Evolutionary conservation across 2,329 filamentous ascomycete genomes (phyloP), one percentile per base, ranked within the genome.

Genomic region (Venturia oleaginea): DNA sequence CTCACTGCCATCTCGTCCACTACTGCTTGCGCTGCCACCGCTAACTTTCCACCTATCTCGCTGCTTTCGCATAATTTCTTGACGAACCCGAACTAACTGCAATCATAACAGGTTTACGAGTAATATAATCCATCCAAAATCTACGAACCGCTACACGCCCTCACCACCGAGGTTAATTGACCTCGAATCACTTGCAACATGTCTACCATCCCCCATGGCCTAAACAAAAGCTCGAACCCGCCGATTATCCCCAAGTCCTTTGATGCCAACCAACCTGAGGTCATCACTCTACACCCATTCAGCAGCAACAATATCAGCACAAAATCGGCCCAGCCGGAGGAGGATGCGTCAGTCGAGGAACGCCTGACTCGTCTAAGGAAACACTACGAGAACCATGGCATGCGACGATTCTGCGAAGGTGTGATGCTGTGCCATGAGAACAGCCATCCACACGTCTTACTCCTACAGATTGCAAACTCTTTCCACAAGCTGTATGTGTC

Each of bases 251-350:
- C 92, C 32, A 86, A 90, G 67, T 79, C 86, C 69, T 99, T 99
- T 83, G 90, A 92, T 74, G 87, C 85, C 62, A 92, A 93, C 75
- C 94, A 99, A 77, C 91, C 93, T 40, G 80, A 87, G 70, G 94
- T 92, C 2, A 92, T 99, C 72, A 90, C 90, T 63, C 85, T 99
- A 32, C 97, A 92, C 74, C 94, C 94, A 40, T 84, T 99, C 60
- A 96, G 92, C 69, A 99, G 97, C 82, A 99, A 99, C 82, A 97
- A 94, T 30, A 97, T 99, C 72, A 93, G 93, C 67, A 96, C 95
- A 67, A 99, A 99, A 78, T 94, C 97, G 80, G 95, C 90, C 27
- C 94, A 99, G 75, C 94, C 93, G 2, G 94, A 99, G 77, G 94
- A 99, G 77, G 94, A 99, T 72, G 92, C 93, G 0, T 97, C 92